phyloP scores from a whole-genome alignment of 306 rosid genomes.

The Chamaecrista fasciculata region DNA sequence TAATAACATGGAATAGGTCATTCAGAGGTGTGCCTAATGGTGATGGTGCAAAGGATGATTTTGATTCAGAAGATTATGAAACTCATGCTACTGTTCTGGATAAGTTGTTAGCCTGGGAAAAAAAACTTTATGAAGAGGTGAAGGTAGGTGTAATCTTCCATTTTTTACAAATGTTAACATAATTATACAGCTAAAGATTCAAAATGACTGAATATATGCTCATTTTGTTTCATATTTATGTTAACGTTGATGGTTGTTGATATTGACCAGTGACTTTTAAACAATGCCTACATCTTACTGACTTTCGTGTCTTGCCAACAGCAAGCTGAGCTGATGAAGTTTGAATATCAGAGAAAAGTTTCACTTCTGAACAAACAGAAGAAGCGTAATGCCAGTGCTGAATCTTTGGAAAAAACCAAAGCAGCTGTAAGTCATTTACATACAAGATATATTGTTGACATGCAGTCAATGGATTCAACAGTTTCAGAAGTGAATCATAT shows the following conservation, averaged over 20 bases:
- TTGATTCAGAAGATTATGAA: slow-evolving; percentile 53
- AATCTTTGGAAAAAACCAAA: slow-evolving; percentile 59
- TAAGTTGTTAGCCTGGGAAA: slow-evolving; percentile 65
- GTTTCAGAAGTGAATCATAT: slow-evolving; percentile 56
- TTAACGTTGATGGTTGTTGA: not conserved
- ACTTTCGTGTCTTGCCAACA: not conserved
- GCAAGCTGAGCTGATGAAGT: slow-evolving; percentile 58
- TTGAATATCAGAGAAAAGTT: slow-evolving; percentile 60
- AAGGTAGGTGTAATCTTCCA: slow-evolving; percentile 39
- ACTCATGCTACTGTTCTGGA: slow-evolving; percentile 68
- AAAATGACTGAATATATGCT: not conserved
- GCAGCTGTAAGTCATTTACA: slow-evolving; percentile 67
- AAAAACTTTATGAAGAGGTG: slow-evolving; percentile 67
- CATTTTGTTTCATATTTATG: not conserved
- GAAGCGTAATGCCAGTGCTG: slow-evolving; percentile 44
- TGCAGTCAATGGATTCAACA: slow-evolving; percentile 75
- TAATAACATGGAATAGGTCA: slow-evolving; percentile 58
- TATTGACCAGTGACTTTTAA: not conserved
- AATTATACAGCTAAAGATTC: not conserved
- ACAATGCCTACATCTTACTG: not conserved
- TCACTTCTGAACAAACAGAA: slow-evolving; percentile 53
- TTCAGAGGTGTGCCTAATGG: slow-evolving; percentile 55
- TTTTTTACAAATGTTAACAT: not conserved
- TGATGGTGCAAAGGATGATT: slow-evolving; percentile 50
- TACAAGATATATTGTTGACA: slow-evolving; percentile 63